Base-by-base conservation (phyloP, 176 grass and related monocot genomes). In the Musa acuminata region DNA sequence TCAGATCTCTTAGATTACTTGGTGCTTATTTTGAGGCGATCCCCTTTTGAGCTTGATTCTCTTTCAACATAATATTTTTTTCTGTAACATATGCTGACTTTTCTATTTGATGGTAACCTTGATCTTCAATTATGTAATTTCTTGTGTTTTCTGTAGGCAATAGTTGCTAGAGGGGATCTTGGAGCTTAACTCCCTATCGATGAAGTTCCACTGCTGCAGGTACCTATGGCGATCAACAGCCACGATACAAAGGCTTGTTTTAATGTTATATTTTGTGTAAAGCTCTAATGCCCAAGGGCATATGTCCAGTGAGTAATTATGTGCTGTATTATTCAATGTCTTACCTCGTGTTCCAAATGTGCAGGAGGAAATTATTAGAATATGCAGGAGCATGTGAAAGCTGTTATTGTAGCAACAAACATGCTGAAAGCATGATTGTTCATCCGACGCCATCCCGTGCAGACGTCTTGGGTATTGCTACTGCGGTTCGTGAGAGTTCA, bases 401-500 rank as follows among this genome's bases (percentile, higher is more conserved):
- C 95, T 80, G 95, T 99, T 71, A 91, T 99, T 80, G 95, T 99
- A 12, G 95, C 95, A 55, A 99, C 95, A 62, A 99, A 99, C 87
- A 99, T 99, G 95, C 81, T 99, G 51, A 99, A 83, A 99, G 95
- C 83, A 99, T 99, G 95, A 99, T 99, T 72, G 84, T 99, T 79
- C 95, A 94, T 85, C 95, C 90, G 58, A 99, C 90, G 53, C 95
- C 95, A 64, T 94, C 95, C 35, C 86, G 95, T 62, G 95, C 95
- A 49, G 95, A 99, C 80, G 90, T 99, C 77, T 99, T 90, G 51
- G 95, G 94, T 70, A 99, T 99, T 80, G 95, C 95, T 73, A 91
- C 94, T 76, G 95, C 90, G 79, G 95, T 94, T 26, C 95, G 95
- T 72, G 95, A 99, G 81, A 90, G 95, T 89, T 76, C 87, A 82